Percentiles rank a stretch among this genome's conserved stretches.
phyloP scores from a whole-genome alignment of 2,329 filamentous ascomycete species.

The Aspergillus glaucus region DNA sequence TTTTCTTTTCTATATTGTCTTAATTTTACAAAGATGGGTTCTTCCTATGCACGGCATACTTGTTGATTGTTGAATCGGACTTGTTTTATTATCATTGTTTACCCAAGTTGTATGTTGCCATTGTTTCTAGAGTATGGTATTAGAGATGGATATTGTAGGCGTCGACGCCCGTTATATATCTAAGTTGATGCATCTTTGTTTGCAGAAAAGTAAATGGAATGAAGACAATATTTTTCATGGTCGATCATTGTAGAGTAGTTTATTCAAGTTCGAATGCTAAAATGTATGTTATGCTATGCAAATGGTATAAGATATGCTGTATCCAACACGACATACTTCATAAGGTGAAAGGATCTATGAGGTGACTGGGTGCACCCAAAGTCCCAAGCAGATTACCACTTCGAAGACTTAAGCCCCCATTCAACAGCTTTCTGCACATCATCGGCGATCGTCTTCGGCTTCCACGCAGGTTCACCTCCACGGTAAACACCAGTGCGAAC shows the following conservation, averaged over 20 bases:
- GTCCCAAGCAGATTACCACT: conserved; percentile 21
- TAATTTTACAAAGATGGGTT: conserved; percentile 7
- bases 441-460: conserved; percentile 60
- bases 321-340: background rate
- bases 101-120: conserved; percentile 2
- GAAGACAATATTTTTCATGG: too few species aligned
- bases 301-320: too few species aligned
- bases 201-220: too few species aligned
- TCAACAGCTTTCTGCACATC: conserved; percentile 71
- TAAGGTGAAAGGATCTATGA: background rate
- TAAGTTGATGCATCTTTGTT: too few species aligned
- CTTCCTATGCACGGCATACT: conserved; percentile 9
- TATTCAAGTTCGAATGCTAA: too few species aligned
- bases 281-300: too few species aligned
- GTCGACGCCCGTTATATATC: conserved; percentile 2
- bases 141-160: conserved; percentile 6
- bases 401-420: conserved; percentile 61
- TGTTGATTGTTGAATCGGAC: conserved; percentile 16
- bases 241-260: too few species aligned
- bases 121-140: conserved; percentile 5
- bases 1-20: background rate
- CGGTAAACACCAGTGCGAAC: conserved; percentile 74
- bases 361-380: too few species aligned
- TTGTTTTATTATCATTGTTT: conserved; percentile 6
- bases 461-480: conserved; percentile 51